phyloP scores from a whole-genome alignment of 2,329 filamentous ascomycete genomes.

The Colletotrichum gloeosporioides region DNA sequence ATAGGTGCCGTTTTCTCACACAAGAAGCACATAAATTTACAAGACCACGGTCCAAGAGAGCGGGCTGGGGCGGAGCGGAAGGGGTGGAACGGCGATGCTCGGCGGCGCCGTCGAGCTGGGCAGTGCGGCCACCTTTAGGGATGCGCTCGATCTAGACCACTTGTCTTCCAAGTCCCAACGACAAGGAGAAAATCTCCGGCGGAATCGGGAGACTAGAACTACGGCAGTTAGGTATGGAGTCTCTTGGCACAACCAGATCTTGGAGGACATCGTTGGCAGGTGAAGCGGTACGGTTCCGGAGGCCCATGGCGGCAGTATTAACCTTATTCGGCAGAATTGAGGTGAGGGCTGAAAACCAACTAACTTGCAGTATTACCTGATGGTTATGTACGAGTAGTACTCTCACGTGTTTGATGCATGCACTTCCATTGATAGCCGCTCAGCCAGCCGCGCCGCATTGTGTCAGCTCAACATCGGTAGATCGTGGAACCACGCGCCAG shows the following conservation, averaged over 20 bases:
- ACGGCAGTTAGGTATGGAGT: not conserved
- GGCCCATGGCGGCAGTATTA: not conserved
- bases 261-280: not conserved
- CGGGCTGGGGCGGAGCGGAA: not conserved
- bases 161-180: not conserved
- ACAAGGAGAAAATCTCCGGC: not conserved
- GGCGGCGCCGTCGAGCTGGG: not conserved
- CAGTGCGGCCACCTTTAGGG: not conserved
- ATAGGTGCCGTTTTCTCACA: not conserved
- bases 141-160: not conserved
- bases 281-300: not conserved
- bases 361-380: not conserved
- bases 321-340: not conserved
- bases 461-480: not conserved
- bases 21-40: not conserved
- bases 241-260: not conserved
- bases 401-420: not conserved
- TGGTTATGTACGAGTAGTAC: accelerated
- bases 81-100: not conserved
- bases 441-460: not conserved
- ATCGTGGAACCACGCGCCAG: not conserved
- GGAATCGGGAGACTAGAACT: not conserved
- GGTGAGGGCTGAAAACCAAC: not conserved
- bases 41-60: not conserved
- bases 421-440: not conserved